Evolutionary conservation across 257 asterid genomes (phyloP).

Genomic region (Datura wrightii): DNA sequence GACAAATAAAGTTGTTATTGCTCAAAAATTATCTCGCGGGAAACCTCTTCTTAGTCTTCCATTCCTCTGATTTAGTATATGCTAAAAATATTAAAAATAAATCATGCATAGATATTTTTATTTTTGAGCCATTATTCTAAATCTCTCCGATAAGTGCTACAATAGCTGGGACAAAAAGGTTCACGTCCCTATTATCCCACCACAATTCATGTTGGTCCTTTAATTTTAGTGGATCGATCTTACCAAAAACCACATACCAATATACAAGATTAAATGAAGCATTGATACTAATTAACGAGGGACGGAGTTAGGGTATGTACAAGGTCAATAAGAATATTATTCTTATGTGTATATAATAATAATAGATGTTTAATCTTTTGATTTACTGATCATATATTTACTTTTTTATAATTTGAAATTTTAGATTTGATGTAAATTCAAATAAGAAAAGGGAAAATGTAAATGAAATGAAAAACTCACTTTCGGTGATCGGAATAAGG

Average conservation of each 20-base stretch:
- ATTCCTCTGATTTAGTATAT: background rate
- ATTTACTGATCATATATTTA: no score
- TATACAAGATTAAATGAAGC: background rate
- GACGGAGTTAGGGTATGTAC: no score
- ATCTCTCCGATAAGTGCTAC: no score
- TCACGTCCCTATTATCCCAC: no score
- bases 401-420: background rate
- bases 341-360: background rate
- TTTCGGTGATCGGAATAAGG: constrained; percentile 83
- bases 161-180: no score
- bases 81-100: background rate
- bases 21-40: background rate
- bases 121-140: no score
- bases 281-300: background rate
- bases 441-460: background rate
- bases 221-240: no score
- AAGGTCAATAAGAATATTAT: no score
- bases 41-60: background rate
- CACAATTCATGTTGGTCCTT: no score
- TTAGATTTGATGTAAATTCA: background rate
- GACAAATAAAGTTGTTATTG: background rate
- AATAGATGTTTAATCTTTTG: background rate
- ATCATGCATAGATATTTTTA: background rate
- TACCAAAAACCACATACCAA: no score
- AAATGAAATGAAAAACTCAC: constrained; percentile 33